phyloP scores from a whole-genome alignment of 129 eudicot species.

The Flaveria robusta region DNA sequence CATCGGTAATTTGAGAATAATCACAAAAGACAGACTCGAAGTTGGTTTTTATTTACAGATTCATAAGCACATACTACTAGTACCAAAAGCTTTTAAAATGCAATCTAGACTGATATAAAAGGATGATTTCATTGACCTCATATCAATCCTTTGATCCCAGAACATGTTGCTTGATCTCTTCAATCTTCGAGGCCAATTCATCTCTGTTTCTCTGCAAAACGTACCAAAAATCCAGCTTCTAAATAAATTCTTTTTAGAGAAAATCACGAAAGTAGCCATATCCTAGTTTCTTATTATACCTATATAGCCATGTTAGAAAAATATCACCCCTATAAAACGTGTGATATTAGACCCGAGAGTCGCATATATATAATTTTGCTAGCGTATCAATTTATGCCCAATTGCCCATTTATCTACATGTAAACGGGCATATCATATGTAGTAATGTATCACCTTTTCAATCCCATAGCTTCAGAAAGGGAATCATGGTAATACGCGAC shows the following conservation, averaged over 20 bases:
- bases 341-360: background rate
- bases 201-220: conserved; percentile 70
- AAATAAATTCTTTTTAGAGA: background rate
- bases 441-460: background rate
- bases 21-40: background rate
- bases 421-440: background rate
- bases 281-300: background rate
- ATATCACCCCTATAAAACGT: background rate
- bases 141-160: conserved; percentile 53
- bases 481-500: background rate
- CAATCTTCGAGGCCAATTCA: conserved; percentile 63
- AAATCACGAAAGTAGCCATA: background rate
- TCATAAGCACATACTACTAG: background rate
- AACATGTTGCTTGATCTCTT: conserved; percentile 74
- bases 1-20: background rate
- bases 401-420: background rate
- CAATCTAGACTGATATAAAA: conserved; percentile 14
- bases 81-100: background rate
- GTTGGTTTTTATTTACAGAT: conserved; percentile 27
- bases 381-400: background rate
- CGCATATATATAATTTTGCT: background rate
- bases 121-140: conserved; percentile 21
- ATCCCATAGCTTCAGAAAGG: background rate
- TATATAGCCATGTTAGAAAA: background rate
- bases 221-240: conserved; percentile 3